Percentiles rank a stretch among this genome's conserved stretches.
Conservation (phyloP, 805 yeast genomes). For the Yarrowia deformans region DNA sequence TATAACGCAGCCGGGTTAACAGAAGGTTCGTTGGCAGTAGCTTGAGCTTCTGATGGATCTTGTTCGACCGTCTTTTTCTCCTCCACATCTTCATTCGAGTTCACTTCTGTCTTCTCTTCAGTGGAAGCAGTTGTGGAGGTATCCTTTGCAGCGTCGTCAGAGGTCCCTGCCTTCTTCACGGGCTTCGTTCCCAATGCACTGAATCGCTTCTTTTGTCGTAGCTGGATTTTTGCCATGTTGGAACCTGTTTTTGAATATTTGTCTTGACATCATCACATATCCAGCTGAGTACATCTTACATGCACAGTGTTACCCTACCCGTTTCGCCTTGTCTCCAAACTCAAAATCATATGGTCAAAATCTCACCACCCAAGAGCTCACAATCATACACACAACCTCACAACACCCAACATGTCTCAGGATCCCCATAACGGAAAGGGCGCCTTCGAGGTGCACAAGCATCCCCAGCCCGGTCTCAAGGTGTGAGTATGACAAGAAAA, state of each 20-base stretch:
- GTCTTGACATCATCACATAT: background rate
- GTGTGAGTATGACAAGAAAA: conserved; percentile 12
- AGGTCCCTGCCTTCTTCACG: background rate
- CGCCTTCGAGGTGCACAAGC: conserved; percentile 38
- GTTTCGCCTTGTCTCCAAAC: conserved; percentile 6
- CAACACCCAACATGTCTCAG: conserved; percentile 21
- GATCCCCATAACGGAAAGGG: conserved; percentile 39
- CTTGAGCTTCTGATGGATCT: background rate
- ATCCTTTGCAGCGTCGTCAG: background rate
- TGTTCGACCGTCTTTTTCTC: background rate
- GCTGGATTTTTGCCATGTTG: conserved; percentile 17
- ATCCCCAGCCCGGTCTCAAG: conserved; percentile 37
- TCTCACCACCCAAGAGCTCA: conserved; percentile 24
- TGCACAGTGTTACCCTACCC: conserved; percentile 11
- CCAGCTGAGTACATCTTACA: background rate
- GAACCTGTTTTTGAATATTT: background rate
- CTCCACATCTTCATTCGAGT: background rate
- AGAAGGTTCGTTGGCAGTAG: background rate
- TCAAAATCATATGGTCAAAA: background rate
- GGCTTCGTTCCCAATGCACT: conserved; percentile 23
- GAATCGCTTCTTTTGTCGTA: conserved; percentile 37
- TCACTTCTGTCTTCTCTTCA: background rate
- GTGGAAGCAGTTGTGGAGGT: background rate
- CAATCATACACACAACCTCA: background rate
- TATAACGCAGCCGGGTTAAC: conserved; percentile 12